Conservation (phyloP, 2,329 filamentous ascomycete genomes). For the Mariannaea sp. region DNA sequence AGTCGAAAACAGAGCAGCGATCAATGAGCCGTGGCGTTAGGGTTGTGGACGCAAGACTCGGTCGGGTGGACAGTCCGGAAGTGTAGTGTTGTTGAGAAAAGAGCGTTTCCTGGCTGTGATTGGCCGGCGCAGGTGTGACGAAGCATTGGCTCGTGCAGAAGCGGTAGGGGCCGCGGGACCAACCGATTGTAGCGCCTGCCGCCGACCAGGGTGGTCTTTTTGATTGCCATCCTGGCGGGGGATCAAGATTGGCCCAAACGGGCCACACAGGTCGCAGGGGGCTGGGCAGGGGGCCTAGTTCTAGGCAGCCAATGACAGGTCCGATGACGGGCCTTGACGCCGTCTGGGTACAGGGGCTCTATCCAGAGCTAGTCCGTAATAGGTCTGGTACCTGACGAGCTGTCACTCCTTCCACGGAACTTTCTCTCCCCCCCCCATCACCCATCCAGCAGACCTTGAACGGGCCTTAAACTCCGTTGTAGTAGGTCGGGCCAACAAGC, state of each 20-base stretch:
- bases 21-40: slow-evolving; percentile 28
- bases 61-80: slow-evolving; percentile 31
- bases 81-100: slow-evolving; percentile 34
- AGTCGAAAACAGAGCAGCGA: slow-evolving; percentile 12
- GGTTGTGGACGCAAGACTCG: slow-evolving; percentile 29
- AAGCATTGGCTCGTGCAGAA: slow-evolving; percentile 50
- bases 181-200: slow-evolving; percentile 49
- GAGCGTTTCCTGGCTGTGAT: slow-evolving; percentile 38
- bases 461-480: background rate
- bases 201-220: slow-evolving; percentile 34
- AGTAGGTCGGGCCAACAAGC: background rate
- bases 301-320: slow-evolving; percentile 18
- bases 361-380: background rate
- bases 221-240: slow-evolving; percentile 39
- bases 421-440: background rate
- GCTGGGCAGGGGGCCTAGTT: slow-evolving; percentile 21
- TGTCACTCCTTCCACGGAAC: slow-evolving; percentile 6
- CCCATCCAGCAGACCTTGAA: background rate
- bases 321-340: background rate
- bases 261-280: slow-evolving; percentile 38
- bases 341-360: slow-evolving; percentile 1
- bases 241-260: slow-evolving; percentile 49
- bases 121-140: slow-evolving; percentile 50
- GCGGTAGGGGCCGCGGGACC: slow-evolving; percentile 53
- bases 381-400: slow-evolving; percentile 6